Evolutionary conservation across 768 basidiomycete species (phyloP), one percentile per base, ranked within the genome.

Genomic region (Hericium erinaceus): DNA sequence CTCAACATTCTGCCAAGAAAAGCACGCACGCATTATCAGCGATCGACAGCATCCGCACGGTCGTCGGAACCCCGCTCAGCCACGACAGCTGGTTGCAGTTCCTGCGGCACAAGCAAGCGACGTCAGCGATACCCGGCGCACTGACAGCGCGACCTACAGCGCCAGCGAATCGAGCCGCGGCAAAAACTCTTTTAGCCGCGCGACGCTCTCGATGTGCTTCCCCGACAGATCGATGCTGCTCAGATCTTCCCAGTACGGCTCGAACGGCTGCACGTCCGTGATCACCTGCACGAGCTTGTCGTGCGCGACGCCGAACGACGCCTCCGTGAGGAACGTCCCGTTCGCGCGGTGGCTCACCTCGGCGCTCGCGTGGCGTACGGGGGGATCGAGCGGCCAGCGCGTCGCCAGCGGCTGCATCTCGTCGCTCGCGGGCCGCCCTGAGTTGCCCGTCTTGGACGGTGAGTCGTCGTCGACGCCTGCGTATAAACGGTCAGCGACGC

Each of bases 281-380:
- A 99, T 92, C 64, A 91, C 84, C 69, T 90, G 83, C 2, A 98
- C 87, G 5, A 99, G 80, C 48, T 82, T 81, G 68, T 98, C 95
- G 65, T 92, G 91, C n/a, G 93, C 81, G 48, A 98, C 85, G 15
- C 83, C 92, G 68, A 99, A 99, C 44, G 95, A 98, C 67, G 95
- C 98, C 67, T 98, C 95, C 11, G 95, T 98, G 61, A 98, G 75
- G 74, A 87, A 95, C 0, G 87, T 88, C 9, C 76, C 79, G 61
- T 87, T 76, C 13, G 56, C 62, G 44, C 58, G 64, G 22, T 50
- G 46, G 8, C 60, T 20, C n/a, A 50, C n/a, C 16, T 22, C 22
- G 48, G 8, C 48, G 48, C 53, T 20, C 57, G 48, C 10, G 15
- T 24, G 22, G 22, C 22, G 22, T 22, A 1, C 2, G 48, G 68